Evolutionary conservation across 1,139 yeast genomes (phyloP), one percentile per base, ranked within the genome.

Genomic region (Torulaspora pretoriensis): DNA sequence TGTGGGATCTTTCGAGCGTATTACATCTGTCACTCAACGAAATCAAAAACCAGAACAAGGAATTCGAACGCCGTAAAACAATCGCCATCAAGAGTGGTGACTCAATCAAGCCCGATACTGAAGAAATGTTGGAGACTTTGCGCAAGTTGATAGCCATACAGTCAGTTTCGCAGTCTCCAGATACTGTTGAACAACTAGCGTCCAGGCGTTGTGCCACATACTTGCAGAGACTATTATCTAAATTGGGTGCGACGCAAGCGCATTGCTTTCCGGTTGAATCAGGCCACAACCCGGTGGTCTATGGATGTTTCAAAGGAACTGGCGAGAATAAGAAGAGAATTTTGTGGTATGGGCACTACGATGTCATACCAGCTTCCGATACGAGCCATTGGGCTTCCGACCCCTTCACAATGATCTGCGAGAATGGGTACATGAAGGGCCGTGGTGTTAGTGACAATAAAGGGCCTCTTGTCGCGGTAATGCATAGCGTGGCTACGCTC

Each of bases 401-500:
- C 53, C 97, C 98, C 0, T 92, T 83, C 63, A 67, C 68, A 24
- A 65, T 92, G 64, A 76, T 83, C 0, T 85, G 95, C 2, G 73
- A 75, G 49, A 84, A 92, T 62, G 98, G 97, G 0, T 89, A 83
- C 59, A 64, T 92, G 50, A 85, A 86, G 57, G 97, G 94, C 1
- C 76, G 98, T 58, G 98, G 98, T 42, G 95, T 84, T 0, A 80
- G 95, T 33, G 98, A 92, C 61, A 92, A 92, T 64, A 92, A 92
- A 63, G 98, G 97, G 0, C 98, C 98, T 0, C 71, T 85, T 3
- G 68, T 89, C n/a, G 95, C 97, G 0, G 84, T 97, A 0, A 76
- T 90, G 4, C 89, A 81, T 66, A 88, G 96, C 0, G 95, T 85
- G 9, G 92, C 95, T 0, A 89, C 85, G 46, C 67, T 88, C 7